phyloP scores from a whole-genome alignment of 192 early-diverging fungal genomes.

The Hyaloraphidium curvatum region DNA sequence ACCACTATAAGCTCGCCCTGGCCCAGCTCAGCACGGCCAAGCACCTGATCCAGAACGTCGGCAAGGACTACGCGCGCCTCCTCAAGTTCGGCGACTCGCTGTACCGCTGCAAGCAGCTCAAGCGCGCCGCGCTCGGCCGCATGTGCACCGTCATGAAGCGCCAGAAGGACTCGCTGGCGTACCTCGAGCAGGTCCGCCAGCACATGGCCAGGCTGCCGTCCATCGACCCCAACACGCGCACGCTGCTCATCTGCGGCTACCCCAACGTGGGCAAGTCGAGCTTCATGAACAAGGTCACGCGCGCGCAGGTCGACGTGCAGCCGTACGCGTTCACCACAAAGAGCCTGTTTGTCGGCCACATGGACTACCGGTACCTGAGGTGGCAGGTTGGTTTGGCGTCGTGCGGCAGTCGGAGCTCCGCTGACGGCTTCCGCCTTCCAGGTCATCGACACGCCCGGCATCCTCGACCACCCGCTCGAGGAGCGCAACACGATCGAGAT shows the following conservation, averaged over 20 bases:
- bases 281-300: constrained; percentile 97
- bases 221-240: constrained; percentile 99
- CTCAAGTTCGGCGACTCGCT: constrained; percentile 99
- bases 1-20: constrained; percentile 99
- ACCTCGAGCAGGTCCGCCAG: constrained; percentile 97
- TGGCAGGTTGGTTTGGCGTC: constrained; percentile 46
- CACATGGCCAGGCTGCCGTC: constrained; percentile 95
- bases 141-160: constrained; percentile 99
- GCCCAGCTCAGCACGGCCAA: constrained; percentile 96
- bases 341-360: constrained; percentile 98
- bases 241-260: constrained; percentile 95
- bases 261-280: constrained; percentile 99
- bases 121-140: constrained; percentile 86
- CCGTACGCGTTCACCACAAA: constrained; percentile 99
- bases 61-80: constrained; percentile 90
- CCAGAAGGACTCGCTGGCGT: constrained; percentile 90
- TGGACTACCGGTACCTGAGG: constrained; percentile 99
- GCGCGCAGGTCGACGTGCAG: constrained; percentile 98
- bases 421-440: not conserved
- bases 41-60: constrained; percentile 90
- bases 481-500: constrained; percentile 99
- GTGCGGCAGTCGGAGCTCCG: not conserved
- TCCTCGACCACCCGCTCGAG: constrained; percentile 97
- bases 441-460: constrained; percentile 99
- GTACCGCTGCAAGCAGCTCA: constrained; percentile 97